Evolutionary conservation across 768 basidiomycete genomes (phyloP).

Genomic region (Trametes maxima): DNA sequence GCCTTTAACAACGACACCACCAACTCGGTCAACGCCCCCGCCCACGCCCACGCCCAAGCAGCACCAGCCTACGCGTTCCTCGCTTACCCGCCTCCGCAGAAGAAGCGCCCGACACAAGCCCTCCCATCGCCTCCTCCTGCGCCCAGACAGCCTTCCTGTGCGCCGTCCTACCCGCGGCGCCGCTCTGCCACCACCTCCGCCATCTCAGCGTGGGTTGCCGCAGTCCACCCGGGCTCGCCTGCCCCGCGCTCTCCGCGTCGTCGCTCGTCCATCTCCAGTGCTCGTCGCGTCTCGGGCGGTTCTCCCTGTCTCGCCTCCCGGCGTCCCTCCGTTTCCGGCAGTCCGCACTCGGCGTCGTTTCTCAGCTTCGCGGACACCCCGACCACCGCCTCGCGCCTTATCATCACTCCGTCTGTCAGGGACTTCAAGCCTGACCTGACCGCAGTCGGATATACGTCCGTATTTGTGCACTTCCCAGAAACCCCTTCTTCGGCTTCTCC

Average conservation of each 20-base stretch:
- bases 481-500: conserved; percentile 41
- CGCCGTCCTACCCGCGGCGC: conserved; percentile 24
- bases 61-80: conserved; percentile 34
- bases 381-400: conserved; percentile 31
- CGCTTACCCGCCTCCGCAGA: conserved; percentile 34
- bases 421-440: conserved; percentile 58
- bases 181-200: conserved; percentile 50
- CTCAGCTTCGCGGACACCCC: conserved; percentile 47
- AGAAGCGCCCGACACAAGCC: conserved; percentile 32
- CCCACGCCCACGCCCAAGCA: conserved; percentile 9
- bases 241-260: conserved; percentile 40
- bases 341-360: conserved; percentile 49
- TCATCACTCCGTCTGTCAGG: conserved; percentile 46
- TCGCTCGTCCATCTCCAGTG: conserved; percentile 28
- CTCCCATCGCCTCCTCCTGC: conserved; percentile 30
- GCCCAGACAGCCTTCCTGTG: conserved; percentile 16
- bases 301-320: conserved; percentile 30
- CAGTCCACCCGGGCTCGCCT: conserved; percentile 72
- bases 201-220: conserved; percentile 64
- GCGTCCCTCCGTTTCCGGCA: conserved; percentile 42
- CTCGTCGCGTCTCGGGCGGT: conserved; percentile 39
- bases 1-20: conserved; percentile 12
- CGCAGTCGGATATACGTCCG: conserved; percentile 63
- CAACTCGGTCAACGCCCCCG: conserved; percentile 11
- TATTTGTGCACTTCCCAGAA: conserved; percentile 61